Evolutionary conservation across 495 filamentous ascomycete species (phyloP).

Genomic region (Paragyromitra xinjiangensis): DNA sequence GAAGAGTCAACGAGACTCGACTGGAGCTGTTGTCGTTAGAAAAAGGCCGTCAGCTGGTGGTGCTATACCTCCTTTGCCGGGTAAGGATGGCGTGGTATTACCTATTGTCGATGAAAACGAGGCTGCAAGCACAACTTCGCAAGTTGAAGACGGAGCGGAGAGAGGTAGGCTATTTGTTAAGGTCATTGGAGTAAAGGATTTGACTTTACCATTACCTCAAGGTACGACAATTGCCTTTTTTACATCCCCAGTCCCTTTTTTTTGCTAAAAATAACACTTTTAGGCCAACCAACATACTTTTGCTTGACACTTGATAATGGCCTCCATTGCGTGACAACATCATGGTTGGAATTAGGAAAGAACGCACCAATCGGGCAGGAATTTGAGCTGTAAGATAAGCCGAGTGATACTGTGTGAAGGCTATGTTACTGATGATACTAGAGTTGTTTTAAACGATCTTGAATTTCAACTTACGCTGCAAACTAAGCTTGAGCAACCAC

Average conservation of each 20-base stretch:
- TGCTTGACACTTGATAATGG: constrained; percentile 95
- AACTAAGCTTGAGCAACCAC: constrained; percentile 86
- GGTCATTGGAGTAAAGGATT: constrained; percentile 93
- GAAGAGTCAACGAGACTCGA: constrained; percentile 69
- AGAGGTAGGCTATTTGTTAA: constrained; percentile 95
- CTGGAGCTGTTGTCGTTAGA: constrained; percentile 51
- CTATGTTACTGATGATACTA: constrained; percentile 26
- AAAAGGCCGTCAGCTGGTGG: constrained; percentile 71
- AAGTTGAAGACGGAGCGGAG: constrained; percentile 81
- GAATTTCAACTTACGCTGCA: constrained; percentile 98
- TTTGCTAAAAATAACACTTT: constrained; percentile 58
- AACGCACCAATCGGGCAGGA: constrained; percentile 97
- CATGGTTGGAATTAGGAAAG: constrained; percentile 91
- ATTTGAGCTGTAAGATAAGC: constrained; percentile 75
- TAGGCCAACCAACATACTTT: constrained; percentile 90
- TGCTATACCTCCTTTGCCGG: constrained; percentile 82
- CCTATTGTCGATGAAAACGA: constrained; percentile 62
- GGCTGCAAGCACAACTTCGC: constrained; percentile 61
- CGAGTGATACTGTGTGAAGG: constrained; percentile 34
- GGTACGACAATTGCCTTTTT: constrained; percentile 66
- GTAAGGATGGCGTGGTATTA: constrained; percentile 80
- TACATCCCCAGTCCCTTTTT: constrained; percentile 35
- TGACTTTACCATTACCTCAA: constrained; percentile 88
- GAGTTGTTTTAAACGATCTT: constrained; percentile 90
- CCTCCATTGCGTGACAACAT: constrained; percentile 94